Percentiles rank a stretch among this genome's conserved stretches.
Conservation (phyloP, 257 asterid genomes). For the Cruciata laevipes region DNA sequence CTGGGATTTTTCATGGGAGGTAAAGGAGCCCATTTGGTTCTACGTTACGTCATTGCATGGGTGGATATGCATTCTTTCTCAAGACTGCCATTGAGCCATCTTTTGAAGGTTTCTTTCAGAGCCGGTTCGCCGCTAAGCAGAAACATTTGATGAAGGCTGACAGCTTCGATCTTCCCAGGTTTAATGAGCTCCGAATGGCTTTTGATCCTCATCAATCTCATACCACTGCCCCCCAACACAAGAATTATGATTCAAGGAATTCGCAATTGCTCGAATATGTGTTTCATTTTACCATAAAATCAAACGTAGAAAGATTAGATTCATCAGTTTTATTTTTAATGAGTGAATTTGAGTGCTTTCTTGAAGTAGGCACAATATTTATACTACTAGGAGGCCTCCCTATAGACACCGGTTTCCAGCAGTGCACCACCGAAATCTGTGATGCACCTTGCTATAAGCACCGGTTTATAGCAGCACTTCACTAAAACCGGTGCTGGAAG, state of each 20-base stretch:
- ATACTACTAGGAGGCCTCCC: no score
- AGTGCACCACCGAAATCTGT: no score
- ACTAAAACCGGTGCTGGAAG: no score
- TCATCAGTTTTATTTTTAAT: no score
- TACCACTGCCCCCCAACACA: no score
- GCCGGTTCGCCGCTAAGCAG: conserved; percentile 62
- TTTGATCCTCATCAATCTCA: conserved; percentile 25
- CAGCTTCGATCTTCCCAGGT: conserved; percentile 53
- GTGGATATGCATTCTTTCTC: conserved; percentile 67
- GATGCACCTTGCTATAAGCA: no score
- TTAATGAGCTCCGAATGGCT: conserved; percentile 47
- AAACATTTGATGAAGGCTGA: conserved; percentile 42
- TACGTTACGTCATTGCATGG: conserved; percentile 80
- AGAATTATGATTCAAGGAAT: background rate
- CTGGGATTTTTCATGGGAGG: conserved; percentile 96
- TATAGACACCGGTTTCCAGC: no score
- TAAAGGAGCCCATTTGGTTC: conserved; percentile 94
- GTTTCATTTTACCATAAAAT: no score
- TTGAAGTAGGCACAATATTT: no score
- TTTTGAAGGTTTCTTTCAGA: conserved; percentile 67
- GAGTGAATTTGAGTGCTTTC: no score
- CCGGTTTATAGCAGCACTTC: no score
- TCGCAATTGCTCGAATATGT: background rate
- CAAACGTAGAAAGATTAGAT: no score
- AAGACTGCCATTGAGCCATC: conserved; percentile 71